Percentiles rank a stretch among this genome's conserved stretches.
phyloP scores from a whole-genome alignment of 768 basidiomycete species.

The Suillus variegatus region DNA sequence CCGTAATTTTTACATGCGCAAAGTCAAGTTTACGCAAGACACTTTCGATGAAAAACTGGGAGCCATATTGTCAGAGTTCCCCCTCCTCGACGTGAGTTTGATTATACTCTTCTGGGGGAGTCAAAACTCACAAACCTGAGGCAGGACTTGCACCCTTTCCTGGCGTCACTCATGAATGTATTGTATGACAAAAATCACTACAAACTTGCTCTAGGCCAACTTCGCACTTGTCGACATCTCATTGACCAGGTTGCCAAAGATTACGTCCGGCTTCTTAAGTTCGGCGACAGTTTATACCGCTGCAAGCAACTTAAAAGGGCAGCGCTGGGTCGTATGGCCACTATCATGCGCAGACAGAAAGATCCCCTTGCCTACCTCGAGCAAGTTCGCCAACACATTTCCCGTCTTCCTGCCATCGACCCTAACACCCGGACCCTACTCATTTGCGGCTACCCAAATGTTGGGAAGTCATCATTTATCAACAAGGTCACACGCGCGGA shows the following conservation, averaged over 20 bases:
- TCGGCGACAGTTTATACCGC: constrained; percentile 95
- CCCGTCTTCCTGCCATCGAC: constrained; percentile 96
- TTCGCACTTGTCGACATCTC: constrained; percentile 92
- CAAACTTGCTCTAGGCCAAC: constrained; percentile 96
- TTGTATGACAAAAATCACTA: constrained; percentile 99
- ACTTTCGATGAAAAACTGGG: constrained; percentile 94
- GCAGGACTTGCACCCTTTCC: constrained; percentile 93
- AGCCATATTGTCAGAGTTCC: constrained; percentile 94
- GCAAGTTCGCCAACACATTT: constrained; percentile 98
- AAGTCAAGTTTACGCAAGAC: constrained; percentile 98
- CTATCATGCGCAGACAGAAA: constrained; percentile 97
- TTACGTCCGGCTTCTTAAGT: constrained; percentile 94
- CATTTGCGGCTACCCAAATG: constrained; percentile 98
- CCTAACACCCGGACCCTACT: constrained; percentile 97
- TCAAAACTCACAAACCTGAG: constrained; percentile 11
- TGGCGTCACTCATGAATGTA: constrained; percentile 95
- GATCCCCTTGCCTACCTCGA: constrained; percentile 98
- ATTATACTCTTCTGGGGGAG: neutral
- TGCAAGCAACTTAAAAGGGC: constrained; percentile 99
- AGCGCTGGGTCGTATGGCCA: constrained; percentile 98
- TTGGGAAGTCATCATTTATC: constrained; percentile 98
- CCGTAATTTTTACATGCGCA: constrained; percentile 98
- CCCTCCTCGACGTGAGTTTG: constrained; percentile 86
- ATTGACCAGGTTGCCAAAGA: constrained; percentile 98
- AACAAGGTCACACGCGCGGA: constrained; percentile 99